phyloP scores from a whole-genome alignment of 169 alveolate genomes.

The Plasmodium falciparum region DNA sequence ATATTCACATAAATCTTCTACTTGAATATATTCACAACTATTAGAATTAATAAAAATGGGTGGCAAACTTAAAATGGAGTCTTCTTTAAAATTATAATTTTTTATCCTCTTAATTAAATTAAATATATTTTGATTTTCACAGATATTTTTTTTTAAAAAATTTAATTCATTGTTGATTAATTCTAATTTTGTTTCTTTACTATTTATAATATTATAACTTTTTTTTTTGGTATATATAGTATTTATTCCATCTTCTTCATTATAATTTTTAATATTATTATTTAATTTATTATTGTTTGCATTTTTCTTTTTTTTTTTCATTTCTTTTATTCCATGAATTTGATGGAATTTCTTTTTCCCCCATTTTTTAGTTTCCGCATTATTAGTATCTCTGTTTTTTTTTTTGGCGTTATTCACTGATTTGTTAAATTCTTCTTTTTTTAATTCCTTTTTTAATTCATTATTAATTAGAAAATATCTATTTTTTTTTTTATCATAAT shows the following conservation, averaged over 20 bases:
- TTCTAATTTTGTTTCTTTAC: constrained; percentile 60
- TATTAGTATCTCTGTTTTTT: constrained; percentile 71
- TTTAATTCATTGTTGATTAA: constrained; percentile 62
- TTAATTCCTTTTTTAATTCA: constrained; percentile 72
- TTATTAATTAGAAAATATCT: constrained; percentile 56
- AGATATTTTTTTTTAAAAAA: constrained; percentile 57
- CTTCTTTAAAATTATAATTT: constrained; percentile 67
- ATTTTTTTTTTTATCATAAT: constrained; percentile 68
- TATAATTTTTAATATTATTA: constrained; percentile 31
- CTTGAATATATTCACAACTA: constrained; percentile 54
- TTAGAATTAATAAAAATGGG: constrained; percentile 57
- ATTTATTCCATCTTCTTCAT: constrained; percentile 15
- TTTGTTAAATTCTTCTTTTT: constrained; percentile 53
- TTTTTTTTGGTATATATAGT: constrained; percentile 5
- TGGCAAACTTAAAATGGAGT: constrained; percentile 73
- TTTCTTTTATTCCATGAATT: constrained; percentile 76
- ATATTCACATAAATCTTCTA: constrained; percentile 42
- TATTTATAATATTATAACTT: constrained; percentile 10
- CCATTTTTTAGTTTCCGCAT: constrained; percentile 20
- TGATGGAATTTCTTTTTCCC: constrained; percentile 56
- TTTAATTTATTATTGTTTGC: constrained; percentile 13
- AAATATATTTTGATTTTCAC: constrained; percentile 62
- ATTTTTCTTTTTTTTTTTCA: constrained; percentile 74
- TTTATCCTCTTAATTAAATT: constrained; percentile 44
- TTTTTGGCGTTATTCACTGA: constrained; percentile 70